phyloP scores from a whole-genome alignment of 2,329 filamentous ascomycete genomes.

The Nemania sp. region DNA sequence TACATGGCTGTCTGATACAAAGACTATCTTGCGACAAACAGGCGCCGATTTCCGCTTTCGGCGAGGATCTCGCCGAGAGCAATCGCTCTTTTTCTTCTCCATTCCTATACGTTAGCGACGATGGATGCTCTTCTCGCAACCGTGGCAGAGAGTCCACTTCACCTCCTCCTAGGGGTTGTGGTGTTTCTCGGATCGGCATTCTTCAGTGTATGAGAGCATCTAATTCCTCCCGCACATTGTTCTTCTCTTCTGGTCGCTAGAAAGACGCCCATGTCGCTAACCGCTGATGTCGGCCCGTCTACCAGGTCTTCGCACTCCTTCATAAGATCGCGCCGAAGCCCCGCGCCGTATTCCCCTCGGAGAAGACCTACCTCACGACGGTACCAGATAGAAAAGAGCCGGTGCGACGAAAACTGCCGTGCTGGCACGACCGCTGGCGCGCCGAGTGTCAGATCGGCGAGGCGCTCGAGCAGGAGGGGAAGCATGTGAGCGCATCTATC shows the following conservation, averaged over 20 bases:
- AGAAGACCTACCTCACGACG: slow-evolving; percentile 84
- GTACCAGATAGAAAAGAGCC: slow-evolving; percentile 63
- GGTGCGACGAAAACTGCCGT: slow-evolving; percentile 65
- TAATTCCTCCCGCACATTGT: no score
- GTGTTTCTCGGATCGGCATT: slow-evolving; percentile 42
- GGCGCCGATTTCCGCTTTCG: slow-evolving; percentile 3
- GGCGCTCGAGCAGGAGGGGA: slow-evolving; percentile 36
- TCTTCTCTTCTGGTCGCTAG: no score
- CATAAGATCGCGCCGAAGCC: slow-evolving; percentile 80
- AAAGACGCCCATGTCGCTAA: slow-evolving; percentile 18
- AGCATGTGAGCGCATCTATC: slow-evolving; percentile 43
- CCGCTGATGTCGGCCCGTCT: neutral
- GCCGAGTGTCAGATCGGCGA: slow-evolving; percentile 59
- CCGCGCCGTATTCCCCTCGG: slow-evolving; percentile 70
- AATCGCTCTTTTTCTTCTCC: slow-evolving; percentile 5
- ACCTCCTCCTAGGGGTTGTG: slow-evolving; percentile 43
- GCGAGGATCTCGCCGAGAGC: slow-evolving; percentile 22
- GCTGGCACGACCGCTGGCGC: slow-evolving; percentile 82
- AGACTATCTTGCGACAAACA: neutral
- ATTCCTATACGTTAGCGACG: neutral
- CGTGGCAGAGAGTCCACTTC: slow-evolving; percentile 43
- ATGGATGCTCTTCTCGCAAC: slow-evolving; percentile 31
- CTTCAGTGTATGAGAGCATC: slow-evolving; percentile 45
- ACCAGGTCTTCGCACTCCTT: slow-evolving; percentile 67
- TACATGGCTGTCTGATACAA: neutral